These are phyloP conservation scores for Ustilago curta DNA, from an alignment of 1,284 basidiomycete species.

Conservation along the genomic window DNA sequence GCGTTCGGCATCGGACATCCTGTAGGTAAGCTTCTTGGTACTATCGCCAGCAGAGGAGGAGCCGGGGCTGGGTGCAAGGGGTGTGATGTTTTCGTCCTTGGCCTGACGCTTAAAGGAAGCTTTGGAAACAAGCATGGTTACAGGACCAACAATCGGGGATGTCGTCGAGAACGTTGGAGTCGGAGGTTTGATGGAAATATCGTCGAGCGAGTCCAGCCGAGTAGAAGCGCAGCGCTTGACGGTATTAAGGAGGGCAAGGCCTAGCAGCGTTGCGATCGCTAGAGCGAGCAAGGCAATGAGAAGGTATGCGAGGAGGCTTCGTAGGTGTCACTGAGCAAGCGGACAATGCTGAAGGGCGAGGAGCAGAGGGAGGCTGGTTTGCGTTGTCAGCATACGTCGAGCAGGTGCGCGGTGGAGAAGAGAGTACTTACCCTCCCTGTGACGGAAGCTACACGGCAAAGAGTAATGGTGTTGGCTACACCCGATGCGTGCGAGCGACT, in stretches of 20 bases:
- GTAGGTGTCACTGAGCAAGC: not conserved
- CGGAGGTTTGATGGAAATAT: not conserved
- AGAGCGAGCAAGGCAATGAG: not conserved
- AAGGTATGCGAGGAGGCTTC: not conserved
- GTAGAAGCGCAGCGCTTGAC: not conserved
- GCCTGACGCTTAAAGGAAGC: slow-evolving; percentile 2
- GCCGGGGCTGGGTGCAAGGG: not conserved
- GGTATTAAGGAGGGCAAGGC: slow-evolving; percentile 3
- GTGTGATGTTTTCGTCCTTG: not conserved
- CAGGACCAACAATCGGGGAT: not conserved
- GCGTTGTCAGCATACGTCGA: not conserved
- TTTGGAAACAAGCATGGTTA: not conserved
- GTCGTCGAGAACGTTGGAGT: not conserved
- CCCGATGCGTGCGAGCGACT: not conserved
- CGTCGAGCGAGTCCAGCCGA: not conserved
- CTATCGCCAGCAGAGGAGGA: not conserved
- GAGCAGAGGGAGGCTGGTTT: not conserved
- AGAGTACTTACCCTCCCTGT: not conserved
- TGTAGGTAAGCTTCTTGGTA: not conserved
- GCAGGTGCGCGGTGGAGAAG: not conserved
- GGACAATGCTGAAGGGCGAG: not conserved
- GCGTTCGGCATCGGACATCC: slow-evolving; percentile 8
- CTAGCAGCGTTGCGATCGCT: slow-evolving; percentile 8
- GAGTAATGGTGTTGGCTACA: not conserved
- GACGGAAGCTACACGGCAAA: not conserved